A percentile compares a stretch with the other conserved stretches of the same genome.
phyloP scores from a whole-genome alignment of 371 early-diverging fungal genomes.

The Fennellomyces sp. region DNA sequence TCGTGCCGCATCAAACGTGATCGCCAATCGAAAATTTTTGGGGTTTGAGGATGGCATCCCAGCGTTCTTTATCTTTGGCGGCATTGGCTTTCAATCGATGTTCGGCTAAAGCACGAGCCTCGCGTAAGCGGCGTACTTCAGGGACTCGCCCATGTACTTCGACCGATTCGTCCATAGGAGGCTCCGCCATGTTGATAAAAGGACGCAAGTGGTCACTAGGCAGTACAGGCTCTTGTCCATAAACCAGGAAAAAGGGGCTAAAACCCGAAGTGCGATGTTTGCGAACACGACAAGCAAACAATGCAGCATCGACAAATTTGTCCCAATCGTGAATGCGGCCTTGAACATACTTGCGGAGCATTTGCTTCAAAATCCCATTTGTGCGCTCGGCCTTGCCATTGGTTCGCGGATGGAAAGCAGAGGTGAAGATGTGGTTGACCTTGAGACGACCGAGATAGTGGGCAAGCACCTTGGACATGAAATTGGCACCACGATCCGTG shows the following conservation, averaged over 20 bases:
- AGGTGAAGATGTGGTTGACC: constrained; percentile 18
- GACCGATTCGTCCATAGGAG: background rate
- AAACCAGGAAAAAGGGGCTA: constrained; percentile 17
- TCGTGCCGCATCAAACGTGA: no score
- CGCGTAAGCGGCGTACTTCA: no score
- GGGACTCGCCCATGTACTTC: no score
- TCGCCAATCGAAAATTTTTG: no score
- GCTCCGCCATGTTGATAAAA: background rate
- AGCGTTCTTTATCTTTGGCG: no score
- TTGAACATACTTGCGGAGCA: constrained; percentile 5
- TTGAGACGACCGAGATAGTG: background rate
- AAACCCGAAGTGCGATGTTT: constrained; percentile 9
- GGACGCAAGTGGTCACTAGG: background rate
- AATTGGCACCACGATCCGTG: constrained; percentile 28
- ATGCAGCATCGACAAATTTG: constrained; percentile 9
- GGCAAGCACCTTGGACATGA: constrained; percentile 10
- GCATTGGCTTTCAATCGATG: no score
- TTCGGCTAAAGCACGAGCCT: no score
- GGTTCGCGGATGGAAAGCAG: constrained; percentile 22
- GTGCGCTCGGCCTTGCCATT: constrained; percentile 28
- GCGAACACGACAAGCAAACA: constrained; percentile 20
- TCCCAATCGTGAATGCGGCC: constrained; percentile 8
- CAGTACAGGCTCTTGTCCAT: background rate
- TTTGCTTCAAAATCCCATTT: constrained; percentile 10
- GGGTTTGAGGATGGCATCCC: no score